Percentiles rank a stretch among this genome's conserved stretches.
Conservation (phyloP, 805 yeast genomes). For the Maudiozyma serrabonitensis region DNA sequence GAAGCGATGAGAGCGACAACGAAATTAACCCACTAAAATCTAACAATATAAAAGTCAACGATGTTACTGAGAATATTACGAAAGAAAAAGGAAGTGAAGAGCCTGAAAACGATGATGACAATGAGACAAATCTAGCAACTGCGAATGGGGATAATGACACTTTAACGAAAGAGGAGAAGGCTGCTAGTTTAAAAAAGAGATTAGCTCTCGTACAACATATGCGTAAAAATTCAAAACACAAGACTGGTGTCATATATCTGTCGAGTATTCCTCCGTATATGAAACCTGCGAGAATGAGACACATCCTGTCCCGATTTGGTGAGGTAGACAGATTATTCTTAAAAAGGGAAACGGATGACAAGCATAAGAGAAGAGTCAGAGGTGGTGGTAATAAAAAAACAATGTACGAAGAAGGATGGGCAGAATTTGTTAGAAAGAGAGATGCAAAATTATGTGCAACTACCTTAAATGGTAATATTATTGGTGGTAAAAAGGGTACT, state of each 20-base stretch:
- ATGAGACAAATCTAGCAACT: constrained; percentile 9
- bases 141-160: constrained; percentile 7
- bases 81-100: no score
- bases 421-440: constrained; percentile 71
- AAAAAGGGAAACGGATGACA: constrained; percentile 70
- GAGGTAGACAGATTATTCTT: constrained; percentile 77
- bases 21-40: not conserved
- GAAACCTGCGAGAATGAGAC: constrained; percentile 88
- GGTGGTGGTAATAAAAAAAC: constrained; percentile 88
- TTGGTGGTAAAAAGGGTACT: constrained; percentile 87
- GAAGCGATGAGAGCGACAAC: constrained; percentile 2
- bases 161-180: constrained; percentile 2
- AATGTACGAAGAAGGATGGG: constrained; percentile 94
- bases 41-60: no score
- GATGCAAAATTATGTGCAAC: constrained; percentile 84
- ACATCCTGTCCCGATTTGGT: constrained; percentile 74
- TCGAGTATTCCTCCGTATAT: constrained; percentile 92
- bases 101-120: constrained; percentile 14
- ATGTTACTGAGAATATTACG: no score
- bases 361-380: constrained; percentile 58
- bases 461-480: constrained; percentile 75
- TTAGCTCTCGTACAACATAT: constrained; percentile 38
- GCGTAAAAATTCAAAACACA: constrained; percentile 41
- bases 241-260: constrained; percentile 87
- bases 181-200: constrained; percentile 34